These are phyloP conservation scores for Plenodomus lindquistii DNA, from an alignment of 2,329 filamentous ascomycete genomes.

Conservation along the genomic window DNA sequence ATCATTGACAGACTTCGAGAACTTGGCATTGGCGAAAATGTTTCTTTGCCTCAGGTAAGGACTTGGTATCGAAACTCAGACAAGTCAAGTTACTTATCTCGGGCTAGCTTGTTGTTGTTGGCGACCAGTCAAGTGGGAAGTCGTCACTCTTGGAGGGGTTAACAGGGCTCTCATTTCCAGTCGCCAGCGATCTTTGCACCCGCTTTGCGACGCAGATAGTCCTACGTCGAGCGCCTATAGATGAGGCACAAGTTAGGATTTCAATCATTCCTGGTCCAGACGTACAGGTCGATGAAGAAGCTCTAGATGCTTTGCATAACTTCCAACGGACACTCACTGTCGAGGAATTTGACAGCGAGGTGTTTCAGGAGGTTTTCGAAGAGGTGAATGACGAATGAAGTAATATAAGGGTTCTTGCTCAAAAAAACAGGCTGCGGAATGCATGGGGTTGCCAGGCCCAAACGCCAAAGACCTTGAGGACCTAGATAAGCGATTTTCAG, in stretches of 20 bases:
- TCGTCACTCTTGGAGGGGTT: slow-evolving; percentile 11
- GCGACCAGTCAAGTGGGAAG: slow-evolving; percentile 12
- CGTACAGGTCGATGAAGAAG: slow-evolving; percentile 6
- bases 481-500: slow-evolving; percentile 11
- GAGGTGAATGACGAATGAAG: slow-evolving; percentile 1
- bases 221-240: slow-evolving; percentile 5
- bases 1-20: slow-evolving; percentile 16
- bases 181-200: slow-evolving; percentile 11
- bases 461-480: slow-evolving; percentile 9
- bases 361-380: slow-evolving; percentile 7
- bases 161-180: slow-evolving; percentile 10
- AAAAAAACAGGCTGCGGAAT: slow-evolving; percentile 5
- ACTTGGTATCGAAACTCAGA: not conserved
- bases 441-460: slow-evolving; percentile 11
- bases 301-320: not conserved
- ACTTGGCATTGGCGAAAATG: slow-evolving; percentile 7
- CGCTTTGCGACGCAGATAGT: slow-evolving; percentile 14
- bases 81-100: not conserved
- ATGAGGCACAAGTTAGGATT: slow-evolving; percentile 4
- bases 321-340: slow-evolving; percentile 3
- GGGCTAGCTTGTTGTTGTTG: slow-evolving; percentile 7
- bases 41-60: slow-evolving; percentile 10
- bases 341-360: slow-evolving; percentile 7
- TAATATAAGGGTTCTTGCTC: not conserved
- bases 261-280: slow-evolving; percentile 9